These are phyloP conservation scores for Fraxinus sp. DNA, from an alignment of 305 asterid species.

Conservation along the genomic window DNA sequence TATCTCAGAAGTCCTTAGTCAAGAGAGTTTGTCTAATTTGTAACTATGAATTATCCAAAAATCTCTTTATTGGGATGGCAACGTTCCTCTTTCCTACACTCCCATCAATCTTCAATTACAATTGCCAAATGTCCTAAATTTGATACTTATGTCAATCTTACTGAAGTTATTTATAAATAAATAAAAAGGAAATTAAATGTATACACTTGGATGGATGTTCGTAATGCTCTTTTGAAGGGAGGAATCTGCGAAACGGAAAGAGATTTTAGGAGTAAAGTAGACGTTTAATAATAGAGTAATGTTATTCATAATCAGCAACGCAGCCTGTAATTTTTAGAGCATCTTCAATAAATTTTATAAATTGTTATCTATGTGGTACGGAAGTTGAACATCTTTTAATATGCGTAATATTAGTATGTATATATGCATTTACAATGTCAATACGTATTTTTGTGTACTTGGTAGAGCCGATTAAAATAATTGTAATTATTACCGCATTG, in stretches of 20 bases:
- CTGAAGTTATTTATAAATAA: no score
- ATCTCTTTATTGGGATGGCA: no score
- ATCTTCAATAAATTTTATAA: no score
- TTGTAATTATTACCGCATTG: no score
- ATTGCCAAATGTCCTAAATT: not conserved
- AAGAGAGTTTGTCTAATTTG: no score
- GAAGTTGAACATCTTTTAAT: not conserved
- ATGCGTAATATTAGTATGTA: not conserved
- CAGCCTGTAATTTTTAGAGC: not conserved
- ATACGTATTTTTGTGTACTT: no score
- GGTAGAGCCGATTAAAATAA: no score
- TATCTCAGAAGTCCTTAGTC: not conserved
- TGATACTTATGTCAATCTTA: not conserved
- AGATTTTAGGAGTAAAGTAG: not conserved
- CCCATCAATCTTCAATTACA: not conserved
- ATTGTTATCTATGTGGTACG: not conserved
- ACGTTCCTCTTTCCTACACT: no score
- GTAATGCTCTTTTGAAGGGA: not conserved
- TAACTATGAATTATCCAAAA: no score
- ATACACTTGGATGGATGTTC: not conserved
- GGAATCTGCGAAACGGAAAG: not conserved
- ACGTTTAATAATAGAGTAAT: not conserved
- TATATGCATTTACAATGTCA: no score
- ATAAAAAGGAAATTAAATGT: not conserved
- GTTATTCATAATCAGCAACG: not conserved